Percentiles rank a stretch among this genome's conserved stretches.
These are phyloP conservation scores for Logfia minima DNA, from an alignment of 129 eudicot species.

Conservation along the genomic window DNA sequence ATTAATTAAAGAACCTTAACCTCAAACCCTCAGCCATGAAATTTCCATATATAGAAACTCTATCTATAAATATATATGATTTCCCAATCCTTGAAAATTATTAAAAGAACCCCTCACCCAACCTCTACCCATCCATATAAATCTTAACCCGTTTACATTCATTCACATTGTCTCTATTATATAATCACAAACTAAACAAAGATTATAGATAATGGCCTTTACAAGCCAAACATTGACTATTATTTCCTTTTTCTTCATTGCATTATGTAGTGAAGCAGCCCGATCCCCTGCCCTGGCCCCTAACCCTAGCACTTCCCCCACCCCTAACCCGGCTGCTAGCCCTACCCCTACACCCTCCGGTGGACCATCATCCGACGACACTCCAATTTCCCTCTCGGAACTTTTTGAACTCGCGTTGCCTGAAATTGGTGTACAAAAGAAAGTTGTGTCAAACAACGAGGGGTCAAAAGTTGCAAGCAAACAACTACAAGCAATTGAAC, in stretches of 20 bases:
- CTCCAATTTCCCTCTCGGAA: slow-evolving; percentile 20
- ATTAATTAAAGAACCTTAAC: slow-evolving; percentile 10
- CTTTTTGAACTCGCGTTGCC: slow-evolving; percentile 24
- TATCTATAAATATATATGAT: slow-evolving; percentile 20
- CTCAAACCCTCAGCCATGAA: slow-evolving; percentile 25
- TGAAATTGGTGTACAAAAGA: slow-evolving; percentile 24
- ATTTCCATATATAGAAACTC: slow-evolving; percentile 26
- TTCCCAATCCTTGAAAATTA: slow-evolving; percentile 2
- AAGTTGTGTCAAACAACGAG: not conserved
- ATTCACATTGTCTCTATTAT: slow-evolving; percentile 25
- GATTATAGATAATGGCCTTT: slow-evolving; percentile 33
- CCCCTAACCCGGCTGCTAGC: not conserved
- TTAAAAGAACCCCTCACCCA: slow-evolving; percentile 6
- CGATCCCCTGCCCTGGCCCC: not conserved
- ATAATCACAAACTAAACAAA: not conserved
- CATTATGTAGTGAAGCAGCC: not conserved
- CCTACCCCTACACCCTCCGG: not conserved
- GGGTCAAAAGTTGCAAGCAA: slow-evolving; percentile 34
- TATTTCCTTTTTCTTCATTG: slow-evolving; percentile 14
- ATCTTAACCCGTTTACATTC: not conserved
- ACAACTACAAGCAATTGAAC: slow-evolving; percentile 30
- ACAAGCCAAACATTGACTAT: slow-evolving; percentile 17
- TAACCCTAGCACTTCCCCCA: not conserved
- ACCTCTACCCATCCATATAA: not conserved
- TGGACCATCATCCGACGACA: not conserved